Conservation (phyloP, 2,329 filamentous ascomycete species). For the Intubia oerlemansii region DNA sequence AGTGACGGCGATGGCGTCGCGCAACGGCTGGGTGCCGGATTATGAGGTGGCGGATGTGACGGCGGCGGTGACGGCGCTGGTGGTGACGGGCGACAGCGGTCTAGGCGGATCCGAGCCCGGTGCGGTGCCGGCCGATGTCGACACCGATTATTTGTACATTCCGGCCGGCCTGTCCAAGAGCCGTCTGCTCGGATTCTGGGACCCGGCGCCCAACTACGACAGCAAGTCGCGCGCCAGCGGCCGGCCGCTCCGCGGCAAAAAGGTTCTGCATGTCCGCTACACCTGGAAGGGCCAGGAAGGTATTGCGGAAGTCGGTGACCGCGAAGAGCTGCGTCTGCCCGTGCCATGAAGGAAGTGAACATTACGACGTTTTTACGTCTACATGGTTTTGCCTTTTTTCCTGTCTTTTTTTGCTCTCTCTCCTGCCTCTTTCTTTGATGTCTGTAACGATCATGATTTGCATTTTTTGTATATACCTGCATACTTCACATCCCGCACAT, state of each 20-base stretch:
- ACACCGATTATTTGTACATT: conserved; percentile 9
- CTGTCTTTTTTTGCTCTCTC: not conserved
- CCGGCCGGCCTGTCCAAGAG: conserved; percentile 21
- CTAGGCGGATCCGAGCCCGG: conserved; percentile 8
- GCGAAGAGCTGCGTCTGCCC: conserved; percentile 17
- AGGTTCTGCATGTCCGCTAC: conserved; percentile 25
- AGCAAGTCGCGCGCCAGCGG: not conserved
- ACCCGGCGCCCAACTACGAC: conserved; percentile 19
- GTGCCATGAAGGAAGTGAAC: no score
- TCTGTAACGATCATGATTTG: no score
- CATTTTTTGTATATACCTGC: not conserved
- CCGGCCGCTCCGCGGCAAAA: conserved; percentile 10
- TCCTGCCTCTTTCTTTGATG: not conserved
- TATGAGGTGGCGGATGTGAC: conserved; percentile 27
- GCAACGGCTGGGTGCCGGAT: conserved; percentile 9
- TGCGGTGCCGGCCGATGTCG: not conserved
- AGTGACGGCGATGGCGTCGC: conserved; percentile 11
- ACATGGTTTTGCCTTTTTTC: not conserved
- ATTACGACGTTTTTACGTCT: no score
- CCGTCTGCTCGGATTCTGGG: conserved; percentile 27
- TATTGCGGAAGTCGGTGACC: conserved; percentile 16
- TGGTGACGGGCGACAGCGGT: conserved; percentile 11
- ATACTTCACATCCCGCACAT: not conserved
- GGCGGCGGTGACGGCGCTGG: conserved; percentile 22
- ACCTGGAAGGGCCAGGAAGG: conserved; percentile 16